Base-by-base conservation (phyloP, 352 stramenopile genomes). In the Pythium sp. region DNA sequence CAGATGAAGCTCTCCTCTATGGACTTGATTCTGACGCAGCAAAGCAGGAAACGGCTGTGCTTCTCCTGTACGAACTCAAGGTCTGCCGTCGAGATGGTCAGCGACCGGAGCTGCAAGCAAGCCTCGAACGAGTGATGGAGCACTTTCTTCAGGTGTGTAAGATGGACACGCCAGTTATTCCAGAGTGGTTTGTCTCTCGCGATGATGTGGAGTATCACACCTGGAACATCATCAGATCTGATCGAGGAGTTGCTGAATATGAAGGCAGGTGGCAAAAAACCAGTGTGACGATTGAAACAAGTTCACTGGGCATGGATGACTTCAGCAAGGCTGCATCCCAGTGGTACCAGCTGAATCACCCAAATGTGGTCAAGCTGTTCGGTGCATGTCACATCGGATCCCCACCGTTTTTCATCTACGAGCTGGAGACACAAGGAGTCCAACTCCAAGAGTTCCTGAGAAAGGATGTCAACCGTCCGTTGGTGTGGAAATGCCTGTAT, bases 341-440 rank as follows among this genome's bases (percentile, higher is more conserved):
- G 9, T 70, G 65, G 65, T 53, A 28, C 51, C 22, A 24, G 11
- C 32, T 70, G 22, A 60, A 22, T 18, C 65, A 71, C 14, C 65
- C 58, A 2, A 54, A 71, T 38, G 36, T 71, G 0, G 36, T 41
- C 24, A 57, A 62, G 57, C 24, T 70, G n/a, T 58, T 66, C n/a
- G 57, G 32, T 0, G 65, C 47, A 15, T 67, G 47, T 3, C n/a
- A 53, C 6, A 30, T 62, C 5, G 24, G 24, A 5, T 11, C 8
- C 0, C 43, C 2, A 7, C 22, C 2, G 5, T 56, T 56, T 56
- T 32, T 56, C 1, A 9, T 56, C n/a, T 32, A 9, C 8, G 49
- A 56, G 8, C 5, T 1, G 3, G 11, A 32, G 5, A 1, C 49
- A 2, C 5, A 7, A 34, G n/a, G 3, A 0, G 20, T 8, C 11